These are phyloP conservation scores for Exophiala oligosperma DNA, from an alignment of 2,329 filamentous ascomycete genomes.

Conservation along the genomic window DNA sequence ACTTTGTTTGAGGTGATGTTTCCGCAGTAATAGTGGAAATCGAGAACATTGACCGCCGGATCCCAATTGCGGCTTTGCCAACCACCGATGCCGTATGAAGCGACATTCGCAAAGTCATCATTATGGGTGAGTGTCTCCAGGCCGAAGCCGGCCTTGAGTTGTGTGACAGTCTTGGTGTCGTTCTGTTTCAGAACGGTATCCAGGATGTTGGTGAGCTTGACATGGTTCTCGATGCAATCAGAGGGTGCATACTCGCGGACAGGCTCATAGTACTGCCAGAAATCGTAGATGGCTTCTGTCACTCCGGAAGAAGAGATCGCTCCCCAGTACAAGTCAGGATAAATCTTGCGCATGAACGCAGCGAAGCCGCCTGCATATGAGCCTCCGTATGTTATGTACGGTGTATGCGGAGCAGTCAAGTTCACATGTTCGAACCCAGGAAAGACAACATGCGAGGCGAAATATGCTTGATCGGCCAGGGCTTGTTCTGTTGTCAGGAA, in stretches of 20 bases:
- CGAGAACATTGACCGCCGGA: constrained; percentile 49
- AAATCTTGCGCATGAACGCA: constrained; percentile 72
- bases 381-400: constrained; percentile 80
- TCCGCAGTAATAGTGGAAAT: constrained; percentile 56
- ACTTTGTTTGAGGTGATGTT: constrained; percentile 53
- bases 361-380: constrained; percentile 81
- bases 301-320: constrained; percentile 80
- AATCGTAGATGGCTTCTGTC: constrained; percentile 74
- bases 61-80: constrained; percentile 65
- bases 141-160: constrained; percentile 55
- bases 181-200: constrained; percentile 59
- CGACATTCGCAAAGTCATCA: constrained; percentile 54
- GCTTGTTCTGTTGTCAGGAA: constrained; percentile 84
- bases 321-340: constrained; percentile 77
- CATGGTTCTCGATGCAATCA: constrained; percentile 65
- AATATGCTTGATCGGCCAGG: constrained; percentile 77
- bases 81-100: constrained; percentile 45
- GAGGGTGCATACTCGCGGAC: constrained; percentile 57
- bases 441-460: constrained; percentile 71
- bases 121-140: constrained; percentile 41
- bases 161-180: constrained; percentile 42
- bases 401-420: constrained; percentile 63
- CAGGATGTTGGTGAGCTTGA: constrained; percentile 59
- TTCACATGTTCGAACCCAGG: constrained; percentile 67
- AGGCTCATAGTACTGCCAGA: constrained; percentile 65